Evolutionary conservation across 1,284 basidiomycete species (phyloP).

Genomic region (Tilletia walkeri): DNA sequence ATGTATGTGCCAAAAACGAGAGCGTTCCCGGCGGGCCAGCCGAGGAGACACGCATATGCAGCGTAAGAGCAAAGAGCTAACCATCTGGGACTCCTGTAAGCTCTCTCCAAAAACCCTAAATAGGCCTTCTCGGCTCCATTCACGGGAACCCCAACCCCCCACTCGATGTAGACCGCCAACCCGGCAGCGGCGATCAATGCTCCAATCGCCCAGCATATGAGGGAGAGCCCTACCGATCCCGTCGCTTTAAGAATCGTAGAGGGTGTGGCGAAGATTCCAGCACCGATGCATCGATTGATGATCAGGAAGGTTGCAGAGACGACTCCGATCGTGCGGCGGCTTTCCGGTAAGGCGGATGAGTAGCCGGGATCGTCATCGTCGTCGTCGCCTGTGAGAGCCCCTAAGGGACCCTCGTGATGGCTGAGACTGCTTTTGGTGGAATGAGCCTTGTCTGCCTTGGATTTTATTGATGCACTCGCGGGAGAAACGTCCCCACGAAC

Average conservation of each 20-base stretch:
- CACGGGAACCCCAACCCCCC: conserved; percentile 68
- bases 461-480: background rate
- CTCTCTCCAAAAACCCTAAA: conserved; percentile 71
- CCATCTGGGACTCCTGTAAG: conserved; percentile 67
- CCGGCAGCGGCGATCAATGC: conserved; percentile 63
- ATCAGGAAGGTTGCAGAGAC: conserved; percentile 69
- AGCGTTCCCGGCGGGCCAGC: conserved; percentile 64
- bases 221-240: conserved; percentile 64
- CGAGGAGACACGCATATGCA: conserved; percentile 65
- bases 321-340: conserved; percentile 46
- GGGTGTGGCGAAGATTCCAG: conserved; percentile 74
- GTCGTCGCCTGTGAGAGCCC: background rate
- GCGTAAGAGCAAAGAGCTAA: conserved; percentile 66
- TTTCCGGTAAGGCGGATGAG: conserved; percentile 3
- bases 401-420: background rate
- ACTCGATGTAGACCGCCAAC: conserved; percentile 69
- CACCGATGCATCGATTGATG: conserved; percentile 74
- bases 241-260: conserved; percentile 67
- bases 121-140: conserved; percentile 76
- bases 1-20: conserved; percentile 63
- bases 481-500: background rate
- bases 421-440: background rate
- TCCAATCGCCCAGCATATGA: conserved; percentile 71
- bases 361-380: background rate
- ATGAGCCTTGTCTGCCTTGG: background rate